Base-by-base conservation (phyloP, 805 yeast genomes). In the Priceomyces melissophilus region DNA sequence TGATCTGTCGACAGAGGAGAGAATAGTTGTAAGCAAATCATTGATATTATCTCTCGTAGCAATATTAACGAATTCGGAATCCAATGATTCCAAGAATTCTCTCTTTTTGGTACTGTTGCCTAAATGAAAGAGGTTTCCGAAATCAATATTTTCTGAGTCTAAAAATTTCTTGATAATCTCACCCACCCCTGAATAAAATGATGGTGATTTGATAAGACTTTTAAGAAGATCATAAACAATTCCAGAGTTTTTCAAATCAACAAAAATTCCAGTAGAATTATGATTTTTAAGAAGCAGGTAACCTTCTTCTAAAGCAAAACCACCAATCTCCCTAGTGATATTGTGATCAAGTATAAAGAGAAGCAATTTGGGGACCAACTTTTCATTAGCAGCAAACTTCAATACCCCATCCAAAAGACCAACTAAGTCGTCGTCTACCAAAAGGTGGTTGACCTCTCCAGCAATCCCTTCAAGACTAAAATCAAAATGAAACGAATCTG, bases 171-270 rank as follows among this genome's bases (percentile, higher is more conserved):
- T 48, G 28, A 47, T 52, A 32, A 61, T 53, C 2, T 31, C 27
- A 33, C 52, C 44, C 15, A 58, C 41, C 17, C 60, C 49, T 40
- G 67, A 63, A 30, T 61, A 45, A 26, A 55, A 48, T 10, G 49
- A 44, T 2, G 52, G 45, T 41, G 55, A 55, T 35, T 53, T 50
- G 17, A 60, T 29, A 20, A 49, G 32, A 29, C 55, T 54, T 9
- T 61, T 55, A 41, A 60, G 45, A 37, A 60, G 40, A 4, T 53
- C 44, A 37, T 60, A 61, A 10, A 55, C 60, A 44, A 61, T 58
- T 2, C 60, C 60, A 15, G 65, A 60, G 30, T 52, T 43, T 40
- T 60, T 62, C 39, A 61, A 56, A 4, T 63, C 65, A 37, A 49
- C 54, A 37, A 55, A 61, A 15, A 62, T 41, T 8, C 52, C 39